Conservation (phyloP, 257 asterid genomes). For the Capsicum rhomboideum region DNA sequence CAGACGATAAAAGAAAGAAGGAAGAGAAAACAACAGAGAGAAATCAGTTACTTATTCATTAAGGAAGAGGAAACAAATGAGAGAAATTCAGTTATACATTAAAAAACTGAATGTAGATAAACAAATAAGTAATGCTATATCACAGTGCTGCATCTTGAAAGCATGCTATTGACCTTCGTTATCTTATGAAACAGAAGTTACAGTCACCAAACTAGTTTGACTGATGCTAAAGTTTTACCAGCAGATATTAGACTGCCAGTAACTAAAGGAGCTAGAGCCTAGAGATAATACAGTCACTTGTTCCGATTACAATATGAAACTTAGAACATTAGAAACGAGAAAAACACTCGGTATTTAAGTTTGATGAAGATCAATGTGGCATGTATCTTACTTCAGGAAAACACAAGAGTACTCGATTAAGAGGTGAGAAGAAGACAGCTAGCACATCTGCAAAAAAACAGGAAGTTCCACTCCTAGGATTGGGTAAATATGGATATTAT, state of each 20-base stretch:
- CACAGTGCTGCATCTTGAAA: neutral
- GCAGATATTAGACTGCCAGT: neutral
- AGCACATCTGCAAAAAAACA: neutral
- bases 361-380: neutral
- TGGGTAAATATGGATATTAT: neutral
- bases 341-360: neutral
- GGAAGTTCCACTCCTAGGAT: neutral
- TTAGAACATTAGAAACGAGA: neutral
- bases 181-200: neutral
- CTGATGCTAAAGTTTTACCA: neutral
- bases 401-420: neutral
- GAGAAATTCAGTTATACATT: neutral
- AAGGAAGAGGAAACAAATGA: neutral
- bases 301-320: neutral
- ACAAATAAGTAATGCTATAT: neutral
- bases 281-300: neutral
- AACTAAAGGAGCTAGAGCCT: neutral
- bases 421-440: neutral
- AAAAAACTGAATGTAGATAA: neutral
- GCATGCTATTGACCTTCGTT: neutral
- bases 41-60: neutral
- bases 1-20: slow-evolving; percentile 2
- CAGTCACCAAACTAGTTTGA: neutral
- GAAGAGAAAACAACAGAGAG: neutral
- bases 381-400: neutral